Percentiles rank a stretch among this genome's conserved stretches.
Conservation (phyloP, 1,139 yeast genomes). For the Pichia sp. region DNA sequence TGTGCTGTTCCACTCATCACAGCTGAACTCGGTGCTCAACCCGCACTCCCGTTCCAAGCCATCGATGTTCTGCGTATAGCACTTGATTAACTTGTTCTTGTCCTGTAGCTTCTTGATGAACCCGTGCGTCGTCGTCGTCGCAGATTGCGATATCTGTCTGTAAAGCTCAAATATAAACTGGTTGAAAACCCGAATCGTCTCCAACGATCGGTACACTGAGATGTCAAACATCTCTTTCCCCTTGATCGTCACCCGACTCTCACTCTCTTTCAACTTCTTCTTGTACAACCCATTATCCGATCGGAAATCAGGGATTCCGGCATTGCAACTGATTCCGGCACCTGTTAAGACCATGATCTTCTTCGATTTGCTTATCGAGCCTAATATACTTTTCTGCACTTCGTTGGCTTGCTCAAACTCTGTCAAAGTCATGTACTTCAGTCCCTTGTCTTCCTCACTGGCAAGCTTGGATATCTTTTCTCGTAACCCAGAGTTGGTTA, state of each 20-base stretch:
- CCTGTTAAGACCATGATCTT: conserved; percentile 71
- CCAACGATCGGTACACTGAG: conserved; percentile 65
- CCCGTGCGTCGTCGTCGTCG: conserved; percentile 79
- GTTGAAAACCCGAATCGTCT: conserved; percentile 65
- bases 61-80: conserved; percentile 80
- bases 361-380: conserved; percentile 31
- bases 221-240: conserved; percentile 92
- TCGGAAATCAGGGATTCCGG: conserved; percentile 94
- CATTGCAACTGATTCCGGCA: conserved; percentile 94
- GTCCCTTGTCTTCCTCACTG: conserved; percentile 4
- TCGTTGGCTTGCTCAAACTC: conserved; percentile 6
- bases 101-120: conserved; percentile 65
- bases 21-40: conserved; percentile 28
- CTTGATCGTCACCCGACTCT: conserved; percentile 43
- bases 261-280: conserved; percentile 54
- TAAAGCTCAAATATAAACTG: conserved; percentile 72
- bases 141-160: conserved; percentile 55
- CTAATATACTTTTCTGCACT: conserved; percentile 6
- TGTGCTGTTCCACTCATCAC: conserved; percentile 49
- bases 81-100: conserved; percentile 65
- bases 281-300: conserved; percentile 80
- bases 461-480: conserved; percentile 10
- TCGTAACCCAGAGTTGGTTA: conserved; percentile 8
- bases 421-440: conserved; percentile 10
- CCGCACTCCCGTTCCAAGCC: conserved; percentile 53